Percentiles rank a stretch among this genome's conserved stretches.
These are phyloP conservation scores for Lactuca saligna DNA, from an alignment of 129 eudicot genomes.

Conservation along the genomic window DNA sequence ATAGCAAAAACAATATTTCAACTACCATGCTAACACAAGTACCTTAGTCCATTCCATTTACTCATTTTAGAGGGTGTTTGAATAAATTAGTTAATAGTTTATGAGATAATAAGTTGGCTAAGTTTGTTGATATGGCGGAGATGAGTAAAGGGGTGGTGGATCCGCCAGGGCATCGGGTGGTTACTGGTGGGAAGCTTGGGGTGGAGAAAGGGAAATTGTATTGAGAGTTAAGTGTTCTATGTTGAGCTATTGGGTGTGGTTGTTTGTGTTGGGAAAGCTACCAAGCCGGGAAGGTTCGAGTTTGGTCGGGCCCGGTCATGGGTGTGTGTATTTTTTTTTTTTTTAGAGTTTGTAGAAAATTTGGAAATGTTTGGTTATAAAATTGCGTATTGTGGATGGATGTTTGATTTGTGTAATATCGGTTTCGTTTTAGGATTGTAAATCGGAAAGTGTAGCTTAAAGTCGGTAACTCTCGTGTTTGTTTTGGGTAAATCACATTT, in stretches of 20 bases:
- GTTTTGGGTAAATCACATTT: no score
- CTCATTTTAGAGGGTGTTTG: no score
- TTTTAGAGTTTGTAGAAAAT: constrained; percentile 36
- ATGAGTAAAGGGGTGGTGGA: constrained; percentile 64
- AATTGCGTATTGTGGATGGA: not conserved
- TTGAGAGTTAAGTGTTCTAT: constrained; percentile 69
- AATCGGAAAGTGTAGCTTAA: not conserved
- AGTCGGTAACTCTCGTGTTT: no score
- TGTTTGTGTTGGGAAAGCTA: constrained; percentile 16
- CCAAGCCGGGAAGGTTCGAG: constrained; percentile 16
- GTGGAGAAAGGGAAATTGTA: constrained; percentile 70
- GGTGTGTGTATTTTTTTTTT: constrained; percentile 24
- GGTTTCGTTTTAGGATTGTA: not conserved
- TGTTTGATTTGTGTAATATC: constrained; percentile 2
- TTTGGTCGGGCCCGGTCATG: constrained; percentile 26
- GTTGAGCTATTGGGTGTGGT: constrained; percentile 45
- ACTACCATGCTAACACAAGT: no score
- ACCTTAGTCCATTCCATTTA: no score
- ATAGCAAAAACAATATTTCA: no score
- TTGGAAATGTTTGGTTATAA: constrained; percentile 2
- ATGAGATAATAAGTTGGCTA: constrained; percentile 57
- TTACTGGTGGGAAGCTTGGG: constrained; percentile 73
- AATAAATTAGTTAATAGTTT: no score
- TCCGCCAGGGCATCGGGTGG: constrained; percentile 76
- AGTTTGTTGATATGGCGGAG: constrained; percentile 59